Percentiles rank a stretch among this genome's conserved stretches.
Evolutionary conservation across 2,329 filamentous ascomycete species (phyloP).

Genomic region (Aspergillus flavus): DNA sequence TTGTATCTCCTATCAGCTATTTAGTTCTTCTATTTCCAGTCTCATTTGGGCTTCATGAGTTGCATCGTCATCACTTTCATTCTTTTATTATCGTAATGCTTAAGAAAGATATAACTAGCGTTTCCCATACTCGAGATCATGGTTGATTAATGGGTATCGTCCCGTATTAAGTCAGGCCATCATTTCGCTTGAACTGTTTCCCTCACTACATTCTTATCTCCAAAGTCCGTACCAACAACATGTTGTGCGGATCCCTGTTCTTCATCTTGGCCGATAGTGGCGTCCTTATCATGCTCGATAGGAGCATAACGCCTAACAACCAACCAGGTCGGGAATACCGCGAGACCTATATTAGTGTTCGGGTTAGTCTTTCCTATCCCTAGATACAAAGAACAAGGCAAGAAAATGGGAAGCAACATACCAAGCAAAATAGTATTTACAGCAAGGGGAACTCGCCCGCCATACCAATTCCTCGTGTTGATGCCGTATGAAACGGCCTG

Average conservation of each 20-base stretch:
- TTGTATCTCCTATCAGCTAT: not conserved
- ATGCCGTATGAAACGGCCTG: slow-evolving; percentile 49
- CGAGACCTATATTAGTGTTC: slow-evolving; percentile 19
- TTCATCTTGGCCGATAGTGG: slow-evolving; percentile 14
- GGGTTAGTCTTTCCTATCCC: not conserved
- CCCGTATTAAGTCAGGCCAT: not conserved
- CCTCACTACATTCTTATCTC: not conserved
- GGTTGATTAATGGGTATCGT: not conserved
- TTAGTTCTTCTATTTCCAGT: not conserved
- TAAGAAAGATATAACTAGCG: not conserved
- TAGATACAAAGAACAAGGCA: not conserved
- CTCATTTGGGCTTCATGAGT: not conserved
- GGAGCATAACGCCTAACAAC: slow-evolving; percentile 26
- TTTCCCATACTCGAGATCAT: not conserved
- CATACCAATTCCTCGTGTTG: slow-evolving; percentile 48
- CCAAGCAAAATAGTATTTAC: slow-evolving; percentile 43
- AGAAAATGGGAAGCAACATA: slow-evolving; percentile 11
- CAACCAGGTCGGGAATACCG: slow-evolving; percentile 31
- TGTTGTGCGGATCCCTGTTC: slow-evolving; percentile 9
- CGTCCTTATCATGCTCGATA: slow-evolving; percentile 20
- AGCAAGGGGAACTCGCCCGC: slow-evolving; percentile 44
- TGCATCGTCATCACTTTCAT: not conserved
- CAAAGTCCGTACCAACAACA: not conserved
- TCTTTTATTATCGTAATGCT: not conserved
- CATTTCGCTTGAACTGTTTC: not conserved